Evolutionary conservation across 2,329 filamentous ascomycete genomes (phyloP), one percentile per base, ranked within the genome.

Genomic region (Clonostachys byssicola): DNA sequence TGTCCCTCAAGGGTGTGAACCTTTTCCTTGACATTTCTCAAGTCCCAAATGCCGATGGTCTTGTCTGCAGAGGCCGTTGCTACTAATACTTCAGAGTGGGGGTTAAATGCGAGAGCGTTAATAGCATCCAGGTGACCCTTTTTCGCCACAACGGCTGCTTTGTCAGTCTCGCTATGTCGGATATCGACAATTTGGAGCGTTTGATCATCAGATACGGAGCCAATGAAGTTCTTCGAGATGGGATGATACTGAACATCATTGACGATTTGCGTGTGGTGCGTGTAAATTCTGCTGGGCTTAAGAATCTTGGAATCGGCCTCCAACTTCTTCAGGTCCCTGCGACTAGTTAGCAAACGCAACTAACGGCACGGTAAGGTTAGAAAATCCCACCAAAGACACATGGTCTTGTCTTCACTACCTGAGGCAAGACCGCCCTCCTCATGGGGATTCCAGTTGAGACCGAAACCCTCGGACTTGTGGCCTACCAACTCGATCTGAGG

Each of bases 211-310:
- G 94, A 97, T 5, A 96, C 94, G 14, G 89, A 92, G 52, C 92
- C 95, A 51, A 99, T 88, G 53, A 95, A 85, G 56, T 85, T 84
- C 58, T 83, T 85, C 53, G 92, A 89, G 40, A 91, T 80, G 9
- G 92, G 92, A 58, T 97, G 92, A 62, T 95, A 90, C 68, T 97
- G 91, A 34, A 99, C 92, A 60, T 99, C 94, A 65, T 99, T 99
- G 62, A 99, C 94, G 46, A 94, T 88, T 23, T 92, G 85, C 17
- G 79, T 85, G 66, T 99, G 95, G 55, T 96, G 89, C 1, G 84
- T 92, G 68, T 94, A 97, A 38, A 81, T 86, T 43, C 86, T 81
- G 6, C 78, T 74, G 12, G 91, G 85, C 57, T 82, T 81, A 45
- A 97, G 73, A 33, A 77, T 79, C 60, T 81, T 88, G 65, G 84